These are phyloP conservation scores for Xylaria grammica DNA, from an alignment of 495 filamentous ascomycete genomes.

Conservation along the genomic window DNA sequence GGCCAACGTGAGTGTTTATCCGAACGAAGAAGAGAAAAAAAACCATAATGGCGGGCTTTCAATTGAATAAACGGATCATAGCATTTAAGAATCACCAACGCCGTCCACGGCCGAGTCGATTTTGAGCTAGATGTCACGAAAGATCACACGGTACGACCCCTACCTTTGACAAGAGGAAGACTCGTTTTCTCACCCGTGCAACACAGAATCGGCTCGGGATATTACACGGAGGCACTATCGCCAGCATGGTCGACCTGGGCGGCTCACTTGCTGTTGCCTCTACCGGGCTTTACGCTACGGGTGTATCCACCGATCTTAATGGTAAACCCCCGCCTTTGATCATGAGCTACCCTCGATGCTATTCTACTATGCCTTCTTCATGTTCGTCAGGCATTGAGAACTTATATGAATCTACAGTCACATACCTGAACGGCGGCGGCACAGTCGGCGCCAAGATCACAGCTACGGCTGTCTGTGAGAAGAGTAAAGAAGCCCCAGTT, in stretches of 20 bases:
- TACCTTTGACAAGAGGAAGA: neutral
- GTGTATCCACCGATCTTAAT: constrained; percentile 91
- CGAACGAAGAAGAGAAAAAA: neutral
- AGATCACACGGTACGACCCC: constrained; percentile 76
- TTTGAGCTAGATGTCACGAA: constrained; percentile 87
- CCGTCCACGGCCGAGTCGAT: constrained; percentile 76
- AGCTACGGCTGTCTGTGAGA: constrained; percentile 78
- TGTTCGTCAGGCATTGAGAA: neutral
- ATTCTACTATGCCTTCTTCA: neutral
- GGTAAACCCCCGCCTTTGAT: constrained; percentile 53
- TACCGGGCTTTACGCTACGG: constrained; percentile 82
- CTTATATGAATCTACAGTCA: constrained; percentile 63
- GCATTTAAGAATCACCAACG: constrained; percentile 78
- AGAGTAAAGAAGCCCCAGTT: constrained; percentile 61
- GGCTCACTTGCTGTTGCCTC: constrained; percentile 94
- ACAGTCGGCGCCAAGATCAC: constrained; percentile 77
- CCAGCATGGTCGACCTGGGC: constrained; percentile 93
- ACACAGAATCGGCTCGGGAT: constrained; percentile 84
- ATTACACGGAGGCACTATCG: constrained; percentile 93
- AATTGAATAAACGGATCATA: constrained; percentile 9
- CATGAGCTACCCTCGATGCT: neutral
- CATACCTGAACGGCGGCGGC: constrained; percentile 84
- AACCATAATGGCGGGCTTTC: neutral
- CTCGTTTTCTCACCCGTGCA: neutral
- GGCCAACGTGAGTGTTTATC: constrained; percentile 40